Percentiles rank a stretch among this genome's conserved stretches.
Conservation (phyloP, 257 asterid genomes). For the Solanum acaule region DNA sequence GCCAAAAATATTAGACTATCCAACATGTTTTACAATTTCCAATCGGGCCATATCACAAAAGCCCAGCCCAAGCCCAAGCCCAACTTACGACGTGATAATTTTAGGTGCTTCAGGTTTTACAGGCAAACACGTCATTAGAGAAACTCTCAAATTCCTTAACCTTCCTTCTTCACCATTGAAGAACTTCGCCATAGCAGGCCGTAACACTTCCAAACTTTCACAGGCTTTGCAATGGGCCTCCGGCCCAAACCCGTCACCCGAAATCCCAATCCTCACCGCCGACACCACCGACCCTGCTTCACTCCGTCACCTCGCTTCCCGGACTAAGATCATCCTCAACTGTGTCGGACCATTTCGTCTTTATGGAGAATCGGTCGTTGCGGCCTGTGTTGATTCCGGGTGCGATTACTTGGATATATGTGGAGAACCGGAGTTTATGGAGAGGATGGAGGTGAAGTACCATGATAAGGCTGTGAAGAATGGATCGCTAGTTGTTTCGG, state of each 20-base stretch:
- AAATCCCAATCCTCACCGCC: slow-evolving; percentile 61
- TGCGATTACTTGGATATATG: slow-evolving; percentile 79
- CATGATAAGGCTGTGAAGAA: slow-evolving; percentile 59
- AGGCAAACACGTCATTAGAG: slow-evolving; percentile 70
- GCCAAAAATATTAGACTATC: background rate
- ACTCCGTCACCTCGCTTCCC: slow-evolving; percentile 49
- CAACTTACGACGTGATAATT: slow-evolving; percentile 44
- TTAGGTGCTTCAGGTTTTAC: slow-evolving; percentile 95
- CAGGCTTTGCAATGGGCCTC: slow-evolving; percentile 74
- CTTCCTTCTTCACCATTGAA: slow-evolving; percentile 54
- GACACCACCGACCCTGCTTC: slow-evolving; percentile 38
- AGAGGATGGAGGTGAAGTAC: slow-evolving; percentile 55
- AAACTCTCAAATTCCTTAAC: slow-evolving; percentile 73
- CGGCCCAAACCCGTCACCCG: slow-evolving; percentile 21
- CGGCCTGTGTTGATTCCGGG: slow-evolving; percentile 64
- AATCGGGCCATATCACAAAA: background rate
- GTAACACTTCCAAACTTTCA: slow-evolving; percentile 46
- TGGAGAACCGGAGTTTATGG: slow-evolving; percentile 98
- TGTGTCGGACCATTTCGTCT: slow-evolving; percentile 90
- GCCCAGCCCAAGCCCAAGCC: background rate
- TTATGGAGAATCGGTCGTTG: slow-evolving; percentile 69
- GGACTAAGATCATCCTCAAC: slow-evolving; percentile 43
- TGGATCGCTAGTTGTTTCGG: slow-evolving; percentile 64
- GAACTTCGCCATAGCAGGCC: slow-evolving; percentile 71
- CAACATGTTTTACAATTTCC: background rate